phyloP scores from a whole-genome alignment of 2,329 filamentous ascomycete species.

The Penicillium freii region DNA sequence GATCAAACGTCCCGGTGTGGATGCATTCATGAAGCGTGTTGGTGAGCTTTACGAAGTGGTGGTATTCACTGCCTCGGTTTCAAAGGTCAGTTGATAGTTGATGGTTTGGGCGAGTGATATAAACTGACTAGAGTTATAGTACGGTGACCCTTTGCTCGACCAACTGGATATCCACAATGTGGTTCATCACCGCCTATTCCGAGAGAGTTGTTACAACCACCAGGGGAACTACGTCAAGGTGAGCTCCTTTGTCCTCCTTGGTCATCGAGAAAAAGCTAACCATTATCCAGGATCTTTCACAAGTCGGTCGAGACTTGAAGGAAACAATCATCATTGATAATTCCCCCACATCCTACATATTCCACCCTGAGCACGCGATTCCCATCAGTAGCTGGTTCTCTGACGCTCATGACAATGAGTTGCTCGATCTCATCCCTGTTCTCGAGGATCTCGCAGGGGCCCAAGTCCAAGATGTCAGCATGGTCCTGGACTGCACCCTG shows the following conservation, averaged over 20 bases:
- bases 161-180: constrained; percentile 97
- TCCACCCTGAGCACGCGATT: constrained; percentile 97
- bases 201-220: constrained; percentile 98
- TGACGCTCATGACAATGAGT: constrained; percentile 97
- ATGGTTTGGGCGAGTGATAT: background rate
- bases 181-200: constrained; percentile 92
- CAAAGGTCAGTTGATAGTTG: constrained; percentile 67
- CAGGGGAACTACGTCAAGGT: constrained; percentile 98
- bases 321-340: constrained; percentile 99
- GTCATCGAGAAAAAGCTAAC: constrained; percentile 11
- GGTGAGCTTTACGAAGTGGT: constrained; percentile 98
- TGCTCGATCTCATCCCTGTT: constrained; percentile 94
- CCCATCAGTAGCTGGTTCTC: constrained; percentile 99
- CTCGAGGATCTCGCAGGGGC: constrained; percentile 90
- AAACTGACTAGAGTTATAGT: constrained; percentile 53
- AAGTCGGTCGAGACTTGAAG: constrained; percentile 90
- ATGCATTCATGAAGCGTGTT: constrained; percentile 98
- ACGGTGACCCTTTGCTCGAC: constrained; percentile 92
- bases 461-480: constrained; percentile 91
- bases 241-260: constrained; percentile 10
- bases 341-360: constrained; percentile 98
- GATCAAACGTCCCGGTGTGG: constrained; percentile 97
- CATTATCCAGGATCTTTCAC: constrained; percentile 72
- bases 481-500: constrained; percentile 86
- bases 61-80: constrained; percentile 96